Conservation (phyloP, 495 filamentous ascomycete species). For the Hamigera avellanea region DNA sequence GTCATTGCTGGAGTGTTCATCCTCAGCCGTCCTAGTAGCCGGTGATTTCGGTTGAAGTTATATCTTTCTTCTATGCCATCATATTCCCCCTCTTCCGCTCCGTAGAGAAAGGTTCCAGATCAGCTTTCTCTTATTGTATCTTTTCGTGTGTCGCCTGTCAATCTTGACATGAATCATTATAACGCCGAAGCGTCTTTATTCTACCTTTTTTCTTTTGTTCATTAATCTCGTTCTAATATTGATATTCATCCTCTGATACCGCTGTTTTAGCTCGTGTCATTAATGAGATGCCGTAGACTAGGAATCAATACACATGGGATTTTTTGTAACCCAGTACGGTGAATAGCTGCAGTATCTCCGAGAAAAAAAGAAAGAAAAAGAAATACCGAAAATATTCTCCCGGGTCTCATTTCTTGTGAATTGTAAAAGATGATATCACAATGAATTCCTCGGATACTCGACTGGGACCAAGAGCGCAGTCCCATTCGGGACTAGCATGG, state of each 20-base stretch:
- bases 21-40: constrained; percentile 63
- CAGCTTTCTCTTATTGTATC: background rate
- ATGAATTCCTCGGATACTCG: no score
- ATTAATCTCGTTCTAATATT: constrained; percentile 20
- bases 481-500: background rate
- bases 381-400: no score
- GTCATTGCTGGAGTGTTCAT: constrained; percentile 91
- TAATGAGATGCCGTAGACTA: constrained; percentile 5
- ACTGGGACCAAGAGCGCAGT: no score
- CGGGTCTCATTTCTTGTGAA: no score
- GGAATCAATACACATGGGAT: constrained; percentile 1
- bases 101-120: background rate
- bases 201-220: constrained; percentile 1
- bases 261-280: constrained; percentile 11
- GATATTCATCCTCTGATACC: constrained; percentile 21
- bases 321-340: no score
- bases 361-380: no score
- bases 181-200: background rate
- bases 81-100: background rate
- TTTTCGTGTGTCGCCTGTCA: background rate
- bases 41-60: constrained; percentile 29
- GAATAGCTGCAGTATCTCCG: no score
- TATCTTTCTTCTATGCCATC: background rate
- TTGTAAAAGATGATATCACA: no score
- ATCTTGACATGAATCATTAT: background rate